Percentiles rank a stretch among this genome's conserved stretches.
phyloP scores from a whole-genome alignment of 73 alveolate species.

The Paramecium caudatum region DNA sequence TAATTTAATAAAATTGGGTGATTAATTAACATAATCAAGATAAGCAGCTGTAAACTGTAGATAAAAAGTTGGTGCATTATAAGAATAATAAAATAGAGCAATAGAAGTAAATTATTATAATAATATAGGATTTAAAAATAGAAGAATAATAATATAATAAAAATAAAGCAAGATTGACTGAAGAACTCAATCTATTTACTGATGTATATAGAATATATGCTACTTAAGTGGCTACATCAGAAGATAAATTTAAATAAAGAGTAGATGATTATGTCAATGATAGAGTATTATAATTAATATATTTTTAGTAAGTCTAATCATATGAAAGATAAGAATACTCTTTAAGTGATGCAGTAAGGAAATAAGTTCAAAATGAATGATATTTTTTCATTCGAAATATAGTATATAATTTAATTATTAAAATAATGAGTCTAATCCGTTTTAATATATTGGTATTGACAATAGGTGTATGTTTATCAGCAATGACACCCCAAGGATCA shows the following conservation, averaged over 20 bases:
- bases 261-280: slow-evolving; percentile 62
- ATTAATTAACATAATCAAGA: slow-evolving; percentile 1
- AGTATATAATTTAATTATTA: slow-evolving; percentile 11
- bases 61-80: background rate
- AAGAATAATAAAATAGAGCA: slow-evolving; percentile 40
- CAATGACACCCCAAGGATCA: slow-evolving; percentile 37
- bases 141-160: slow-evolving; percentile 35
- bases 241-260: slow-evolving; percentile 46
- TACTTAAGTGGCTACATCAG: slow-evolving; percentile 69
- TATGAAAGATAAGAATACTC: slow-evolving; percentile 46
- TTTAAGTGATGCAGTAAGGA: slow-evolving; percentile 67
- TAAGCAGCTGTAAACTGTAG: slow-evolving; percentile 3
- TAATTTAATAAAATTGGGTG: slow-evolving; percentile 25
- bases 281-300: background rate
- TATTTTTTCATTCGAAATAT: slow-evolving; percentile 4
- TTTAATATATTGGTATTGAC: slow-evolving; percentile 30
- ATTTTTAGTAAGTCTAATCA: background rate
- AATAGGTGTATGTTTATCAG: background rate
- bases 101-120: background rate
- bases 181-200: slow-evolving; percentile 64
- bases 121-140: slow-evolving; percentile 21
- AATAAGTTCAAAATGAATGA: slow-evolving; percentile 56
- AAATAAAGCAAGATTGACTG: slow-evolving; percentile 56
- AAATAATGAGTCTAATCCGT: slow-evolving; percentile 68
- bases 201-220: slow-evolving; percentile 66